Evolutionary conservation across 73 alveolate species (phyloP), one percentile per base, ranked within the genome.

Genomic region (Blepharisma japonicum): DNA sequence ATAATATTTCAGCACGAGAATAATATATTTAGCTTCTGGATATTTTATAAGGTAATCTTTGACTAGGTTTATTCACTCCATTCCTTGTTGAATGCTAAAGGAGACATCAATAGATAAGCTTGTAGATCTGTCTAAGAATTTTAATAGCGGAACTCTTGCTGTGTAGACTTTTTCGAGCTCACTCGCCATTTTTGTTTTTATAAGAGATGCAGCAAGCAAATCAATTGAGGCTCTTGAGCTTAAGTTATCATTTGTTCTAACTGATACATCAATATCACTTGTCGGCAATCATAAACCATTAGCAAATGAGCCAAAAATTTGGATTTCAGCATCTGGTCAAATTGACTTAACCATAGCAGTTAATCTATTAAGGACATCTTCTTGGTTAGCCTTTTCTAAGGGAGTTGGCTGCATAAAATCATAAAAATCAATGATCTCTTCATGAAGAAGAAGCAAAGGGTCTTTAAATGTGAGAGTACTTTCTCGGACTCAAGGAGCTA

Each of bases 391-490:
- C 68, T 89, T 88, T 51, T 91, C 97, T 68, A 77, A 55, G 32
- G 83, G 71, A 18, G 91, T 82, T 32, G 98, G 98, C 77, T 83
- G 82, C 45, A 95, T 86, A 77, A 78, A 94, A 27, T 91, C 81
- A 78, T 88, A 95, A 83, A 96, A 91, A 55, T 96, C 98, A 45
- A 96, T 89, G 54, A 96, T 94, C 79, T 96, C 99, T 88, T 93
- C 91, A 83, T 96, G 99, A 14, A 96, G 90, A 82, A 84, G 77
- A 74, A 92, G 76, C 74, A 91, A 79, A 8, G 92, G 14, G 5
- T 61, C 74, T 14, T 39, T 61, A 9, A 25, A 18, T 20, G 14
- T 25, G 2, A 61, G 47, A 0, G 74, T 61, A 2, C 23, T 14
- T 9, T n/a, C 50, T 14, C 46, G 38, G 49, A 25, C 74, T 39